A percentile compares a stretch with the other conserved stretches of the same genome.
phyloP scores from a whole-genome alignment of 768 basidiomycete genomes.

The Termitomyces eurrhizus region DNA sequence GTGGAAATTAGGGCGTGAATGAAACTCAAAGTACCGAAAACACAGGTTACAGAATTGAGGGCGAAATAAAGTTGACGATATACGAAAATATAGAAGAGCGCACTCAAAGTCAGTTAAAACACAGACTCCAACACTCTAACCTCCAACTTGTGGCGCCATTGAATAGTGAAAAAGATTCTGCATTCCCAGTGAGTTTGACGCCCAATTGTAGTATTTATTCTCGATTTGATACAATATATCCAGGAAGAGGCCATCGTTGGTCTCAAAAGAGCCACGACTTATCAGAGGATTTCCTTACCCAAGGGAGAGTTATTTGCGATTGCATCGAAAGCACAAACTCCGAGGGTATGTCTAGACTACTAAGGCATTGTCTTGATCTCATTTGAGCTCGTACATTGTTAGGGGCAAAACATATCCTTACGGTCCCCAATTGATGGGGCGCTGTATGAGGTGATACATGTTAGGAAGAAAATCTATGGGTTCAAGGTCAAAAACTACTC shows the following conservation, averaged over 20 bases:
- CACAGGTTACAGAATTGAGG: neutral
- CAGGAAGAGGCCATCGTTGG: neutral
- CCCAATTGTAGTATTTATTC: neutral
- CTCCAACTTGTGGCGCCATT: neutral
- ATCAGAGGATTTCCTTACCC: neutral
- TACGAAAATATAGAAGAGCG: neutral
- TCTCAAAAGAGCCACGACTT: neutral
- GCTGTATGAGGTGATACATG: neutral
- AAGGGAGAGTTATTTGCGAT: neutral
- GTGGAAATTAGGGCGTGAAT: neutral
- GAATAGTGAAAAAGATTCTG: rapidly evolving
- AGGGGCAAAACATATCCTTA: neutral
- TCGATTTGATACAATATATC: too few relatives aligned
- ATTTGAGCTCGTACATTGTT: neutral
- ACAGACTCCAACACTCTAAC: neutral
- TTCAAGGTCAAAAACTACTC: neutral
- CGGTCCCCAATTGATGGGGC: neutral
- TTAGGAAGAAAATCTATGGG: neutral
- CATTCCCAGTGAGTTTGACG: neutral
- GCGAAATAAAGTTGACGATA: neutral
- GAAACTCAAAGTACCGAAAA: neutral
- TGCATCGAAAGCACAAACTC: neutral
- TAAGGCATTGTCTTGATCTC: neutral
- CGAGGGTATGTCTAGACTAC: neutral
- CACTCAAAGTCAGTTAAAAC: too few relatives aligned